Percentiles rank a stretch among this genome's conserved stretches.
Conservation (phyloP, 164 flowering plant genomes). For the Vitis cinerea region DNA sequence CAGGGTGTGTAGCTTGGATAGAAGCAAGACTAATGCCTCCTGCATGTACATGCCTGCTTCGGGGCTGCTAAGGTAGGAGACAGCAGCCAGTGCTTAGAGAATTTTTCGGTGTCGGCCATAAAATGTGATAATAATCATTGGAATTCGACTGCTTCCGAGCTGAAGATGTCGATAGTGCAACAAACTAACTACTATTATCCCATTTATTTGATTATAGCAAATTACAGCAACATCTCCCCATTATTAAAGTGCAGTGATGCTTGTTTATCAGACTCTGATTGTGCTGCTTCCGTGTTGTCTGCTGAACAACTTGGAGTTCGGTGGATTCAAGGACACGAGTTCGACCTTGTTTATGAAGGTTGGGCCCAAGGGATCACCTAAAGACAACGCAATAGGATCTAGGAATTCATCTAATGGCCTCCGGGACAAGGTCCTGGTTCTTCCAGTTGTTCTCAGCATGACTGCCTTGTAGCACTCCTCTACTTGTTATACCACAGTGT, state of each 20-base stretch:
- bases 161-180: no score
- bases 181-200: conserved; percentile 74
- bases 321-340: conserved; percentile 76
- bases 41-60: conserved; percentile 58
- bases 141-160: no score
- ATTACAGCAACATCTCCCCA: conserved; percentile 54
- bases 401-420: conserved; percentile 31
- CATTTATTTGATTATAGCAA: conserved; percentile 60
- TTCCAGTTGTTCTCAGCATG: conserved; percentile 21
- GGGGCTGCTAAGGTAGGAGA: conserved; percentile 37
- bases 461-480: conserved; percentile 48
- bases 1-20: conserved; percentile 72
- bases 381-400: conserved; percentile 1
- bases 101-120: conserved; percentile 2
- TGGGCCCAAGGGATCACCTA: conserved; percentile 25
- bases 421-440: background rate
- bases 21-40: conserved; percentile 62
- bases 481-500: conserved; percentile 48
- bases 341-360: conserved; percentile 76
- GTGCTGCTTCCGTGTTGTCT: conserved; percentile 94
- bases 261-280: conserved; percentile 22
- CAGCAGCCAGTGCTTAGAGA: conserved; percentile 31
- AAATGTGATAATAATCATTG: no score
- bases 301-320: conserved; percentile 69
- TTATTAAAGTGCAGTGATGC: conserved; percentile 67